These are phyloP conservation scores for Fusarium staphyleae DNA, from an alignment of 2,329 filamentous ascomycete species.

Conservation along the genomic window DNA sequence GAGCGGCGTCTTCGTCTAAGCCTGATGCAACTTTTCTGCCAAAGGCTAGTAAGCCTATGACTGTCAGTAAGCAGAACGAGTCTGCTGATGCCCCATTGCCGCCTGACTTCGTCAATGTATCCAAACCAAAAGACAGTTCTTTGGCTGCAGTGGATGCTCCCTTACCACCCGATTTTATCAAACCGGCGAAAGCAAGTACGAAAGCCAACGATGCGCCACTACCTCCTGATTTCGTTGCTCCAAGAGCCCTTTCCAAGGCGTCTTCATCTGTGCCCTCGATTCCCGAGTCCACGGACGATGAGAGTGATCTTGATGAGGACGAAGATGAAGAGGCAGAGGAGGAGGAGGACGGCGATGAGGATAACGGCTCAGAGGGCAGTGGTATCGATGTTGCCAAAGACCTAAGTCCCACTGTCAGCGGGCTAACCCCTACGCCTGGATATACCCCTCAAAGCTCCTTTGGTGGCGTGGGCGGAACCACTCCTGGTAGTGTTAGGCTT, in stretches of 20 bases:
- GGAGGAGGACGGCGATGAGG: slow-evolving; percentile 54
- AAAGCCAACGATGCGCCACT: slow-evolving; percentile 49
- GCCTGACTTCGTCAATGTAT: slow-evolving; percentile 42
- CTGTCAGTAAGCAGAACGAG: slow-evolving; percentile 13
- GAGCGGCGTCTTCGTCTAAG: slow-evolving; percentile 40
- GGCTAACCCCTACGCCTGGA: slow-evolving; percentile 55
- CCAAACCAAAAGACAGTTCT: slow-evolving; percentile 22
- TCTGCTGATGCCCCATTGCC: slow-evolving; percentile 44
- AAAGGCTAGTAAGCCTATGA: slow-evolving; percentile 28
- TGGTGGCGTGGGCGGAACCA: slow-evolving; percentile 54
- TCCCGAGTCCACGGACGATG: slow-evolving; percentile 48
- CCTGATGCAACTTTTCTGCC: slow-evolving; percentile 43
- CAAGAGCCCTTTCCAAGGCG: slow-evolving; percentile 44
- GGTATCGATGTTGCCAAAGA: slow-evolving; percentile 72
- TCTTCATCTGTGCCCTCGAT: slow-evolving; percentile 47
- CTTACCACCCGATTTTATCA: slow-evolving; percentile 23
- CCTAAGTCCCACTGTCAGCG: slow-evolving; percentile 59
- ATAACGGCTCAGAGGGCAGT: slow-evolving; percentile 63
- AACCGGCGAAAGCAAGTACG: slow-evolving; percentile 23
- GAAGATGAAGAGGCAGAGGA: slow-evolving; percentile 39
- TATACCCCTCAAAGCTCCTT: slow-evolving; percentile 68
- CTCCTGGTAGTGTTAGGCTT: slow-evolving; percentile 44
- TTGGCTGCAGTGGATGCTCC: slow-evolving; percentile 16
- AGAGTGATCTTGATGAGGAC: slow-evolving; percentile 45
- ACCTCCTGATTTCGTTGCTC: slow-evolving; percentile 49